Conservation (phyloP, 371 early-diverging fungal species). For the Mucor irregularis region DNA sequence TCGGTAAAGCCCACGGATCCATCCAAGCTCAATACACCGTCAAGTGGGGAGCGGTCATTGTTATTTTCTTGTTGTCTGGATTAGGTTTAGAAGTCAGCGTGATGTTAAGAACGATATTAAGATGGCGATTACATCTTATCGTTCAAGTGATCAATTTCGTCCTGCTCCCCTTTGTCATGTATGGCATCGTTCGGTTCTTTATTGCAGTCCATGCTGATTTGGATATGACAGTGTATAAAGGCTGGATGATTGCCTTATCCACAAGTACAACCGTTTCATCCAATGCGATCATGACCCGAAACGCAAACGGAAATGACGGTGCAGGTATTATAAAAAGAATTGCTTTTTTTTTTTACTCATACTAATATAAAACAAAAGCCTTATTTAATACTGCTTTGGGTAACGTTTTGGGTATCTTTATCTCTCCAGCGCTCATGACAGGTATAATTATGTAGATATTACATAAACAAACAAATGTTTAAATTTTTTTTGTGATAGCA, state of each 20-base stretch:
- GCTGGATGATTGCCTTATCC: conserved; percentile 66
- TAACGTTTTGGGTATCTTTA: conserved; percentile 67
- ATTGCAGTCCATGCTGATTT: conserved; percentile 46
- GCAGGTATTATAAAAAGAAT: conserved; percentile 24
- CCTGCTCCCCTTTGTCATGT: conserved; percentile 62
- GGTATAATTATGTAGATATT: conserved; percentile 17
- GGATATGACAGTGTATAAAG: conserved; percentile 58
- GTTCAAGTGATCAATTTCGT: conserved; percentile 69
- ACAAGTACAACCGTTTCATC: conserved; percentile 80
- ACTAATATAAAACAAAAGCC: conserved; percentile 40
- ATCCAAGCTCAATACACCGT: conserved; percentile 69
- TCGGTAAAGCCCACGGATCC: conserved; percentile 63
- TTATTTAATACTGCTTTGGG: conserved; percentile 73
- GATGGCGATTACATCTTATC: conserved; percentile 63
- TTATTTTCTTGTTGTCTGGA: conserved; percentile 74
- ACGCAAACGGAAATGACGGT: conserved; percentile 70
- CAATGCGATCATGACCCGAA: conserved; percentile 78
- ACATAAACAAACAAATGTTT: background rate
- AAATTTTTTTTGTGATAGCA: conserved; percentile 11
- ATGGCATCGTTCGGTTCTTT: conserved; percentile 56
- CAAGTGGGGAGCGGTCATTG: conserved; percentile 66
- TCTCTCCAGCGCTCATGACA: conserved; percentile 67
- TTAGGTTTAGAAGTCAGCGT: conserved; percentile 66
- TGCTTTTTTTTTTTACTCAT: background rate
- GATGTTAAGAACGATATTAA: conserved; percentile 54